Percentiles rank a stretch among this genome's conserved stretches.
Conservation (phyloP, 1,284 basidiomycete species). For the Fomitopsis palustris region DNA sequence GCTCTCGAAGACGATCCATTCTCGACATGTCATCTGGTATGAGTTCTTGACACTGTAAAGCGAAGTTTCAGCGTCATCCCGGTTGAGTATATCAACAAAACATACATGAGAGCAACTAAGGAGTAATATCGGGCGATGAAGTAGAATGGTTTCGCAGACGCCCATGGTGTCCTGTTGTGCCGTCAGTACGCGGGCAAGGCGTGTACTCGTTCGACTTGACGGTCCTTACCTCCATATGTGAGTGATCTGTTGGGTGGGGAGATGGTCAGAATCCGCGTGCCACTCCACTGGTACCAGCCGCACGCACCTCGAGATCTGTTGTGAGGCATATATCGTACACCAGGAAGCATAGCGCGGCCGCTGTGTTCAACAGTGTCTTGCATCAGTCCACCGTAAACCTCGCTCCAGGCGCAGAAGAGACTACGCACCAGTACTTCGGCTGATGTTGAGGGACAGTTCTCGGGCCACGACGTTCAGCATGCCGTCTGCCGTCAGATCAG, state of each 20-base stretch:
- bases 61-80: too few relatives aligned
- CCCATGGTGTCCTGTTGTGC: conserved; percentile 20
- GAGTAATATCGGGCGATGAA: conserved; percentile 27
- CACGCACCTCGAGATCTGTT: conserved; percentile 34
- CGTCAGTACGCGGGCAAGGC: too few relatives aligned
- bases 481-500: background rate
- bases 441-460: background rate
- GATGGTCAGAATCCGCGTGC: too few relatives aligned
- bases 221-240: conserved; percentile 16
- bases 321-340: conserved; percentile 37
- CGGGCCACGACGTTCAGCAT: background rate
- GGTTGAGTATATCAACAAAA: background rate
- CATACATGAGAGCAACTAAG: conserved; percentile 22
- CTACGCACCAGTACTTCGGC: background rate
- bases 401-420: background rate
- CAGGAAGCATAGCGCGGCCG: conserved; percentile 26
- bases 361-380: background rate
- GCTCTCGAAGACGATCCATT: conserved; percentile 31
- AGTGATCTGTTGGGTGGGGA: conserved; percentile 5
- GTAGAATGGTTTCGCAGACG: conserved; percentile 23
- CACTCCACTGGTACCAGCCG: too few relatives aligned
- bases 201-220: background rate
- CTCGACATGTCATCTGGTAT: conserved; percentile 18
- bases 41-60: conserved; percentile 19
- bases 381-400: background rate